Percentiles rank a stretch among this genome's conserved stretches.
Evolutionary conservation across 305 asterid species (phyloP).

Genomic region (Fraxinus sp.): DNA sequence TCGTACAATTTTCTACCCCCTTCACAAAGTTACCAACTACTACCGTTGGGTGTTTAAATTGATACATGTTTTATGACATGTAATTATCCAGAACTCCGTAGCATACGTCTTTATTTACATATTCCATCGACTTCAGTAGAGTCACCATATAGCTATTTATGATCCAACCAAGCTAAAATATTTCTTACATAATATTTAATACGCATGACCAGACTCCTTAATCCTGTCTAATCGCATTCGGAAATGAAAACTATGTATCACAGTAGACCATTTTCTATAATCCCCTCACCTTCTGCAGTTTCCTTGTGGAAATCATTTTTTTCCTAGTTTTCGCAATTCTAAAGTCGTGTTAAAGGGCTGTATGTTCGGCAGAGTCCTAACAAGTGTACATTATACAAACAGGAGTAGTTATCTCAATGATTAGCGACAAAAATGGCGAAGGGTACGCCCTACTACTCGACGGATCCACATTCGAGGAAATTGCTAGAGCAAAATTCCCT

Average conservation of each 20-base stretch:
- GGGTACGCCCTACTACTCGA: slow-evolving; percentile 81
- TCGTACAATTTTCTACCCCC: neutral
- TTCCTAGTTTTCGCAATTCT: neutral
- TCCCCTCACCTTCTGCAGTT: neutral
- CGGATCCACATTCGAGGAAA: slow-evolving; percentile 83
- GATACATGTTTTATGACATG: neutral
- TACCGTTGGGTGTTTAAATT: neutral
- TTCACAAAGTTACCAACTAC: neutral
- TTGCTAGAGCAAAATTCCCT: slow-evolving; percentile 88
- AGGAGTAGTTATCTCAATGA: slow-evolving; percentile 87
- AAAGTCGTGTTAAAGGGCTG: neutral
- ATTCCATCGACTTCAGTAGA: neutral
- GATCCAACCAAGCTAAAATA: neutral
- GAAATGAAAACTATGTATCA: neutral
- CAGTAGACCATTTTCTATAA: neutral
- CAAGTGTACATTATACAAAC: slow-evolving; percentile 10
- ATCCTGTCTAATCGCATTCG: neutral
- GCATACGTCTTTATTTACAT: neutral
- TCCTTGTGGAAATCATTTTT: neutral
- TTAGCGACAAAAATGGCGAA: slow-evolving; percentile 78
- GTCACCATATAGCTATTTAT: neutral
- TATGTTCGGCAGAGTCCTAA: neutral
- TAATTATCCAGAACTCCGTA: neutral
- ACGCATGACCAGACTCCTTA: neutral
- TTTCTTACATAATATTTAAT: neutral